Base-by-base conservation (phyloP, 345 rosid genomes). In the Passiflora organensis region DNA sequence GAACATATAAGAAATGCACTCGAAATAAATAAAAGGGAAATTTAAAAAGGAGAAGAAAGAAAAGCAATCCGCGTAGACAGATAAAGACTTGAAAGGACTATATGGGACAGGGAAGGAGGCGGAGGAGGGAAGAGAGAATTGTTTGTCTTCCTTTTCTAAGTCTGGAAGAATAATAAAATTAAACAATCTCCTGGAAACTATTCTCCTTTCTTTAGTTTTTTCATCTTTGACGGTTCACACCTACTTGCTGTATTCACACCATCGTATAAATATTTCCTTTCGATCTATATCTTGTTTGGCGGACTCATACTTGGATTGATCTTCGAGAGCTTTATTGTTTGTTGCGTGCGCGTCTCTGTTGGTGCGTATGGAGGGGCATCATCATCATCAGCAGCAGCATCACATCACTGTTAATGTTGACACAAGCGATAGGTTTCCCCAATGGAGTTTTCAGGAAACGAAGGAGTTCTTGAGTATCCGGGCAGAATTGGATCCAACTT, bases 371-470 rank as follows among this genome's bases (percentile, higher is more conserved):
- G 96, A 91, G 51, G 80, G 85, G 38, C 89, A 70, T 41, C 79
- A 65, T 43, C 81, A 53, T 10, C 88, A 70, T 41, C 80, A 51
- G 19, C 90, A 68, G 15, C 69, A 65, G 17, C 83, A 69, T 6
- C 77, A 74, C 32, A 64, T 52, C 42, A 72, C 77, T 43, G 78
- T 69, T 28, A 75, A 70, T 62, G 78, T 58, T 43, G 77, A 78
- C 5, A 25, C 75, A 11, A 6, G 68, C n/a, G 99, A 93, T 53
- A 81, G 96, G 80, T 89, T 86, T 69, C 99, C 99, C 13, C 99
- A 93, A 78, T 93, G 99, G 99, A 86, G 87, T 63, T 13, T 73
- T 43, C 91, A 84, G 43, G 99, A 93, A 70, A 89, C 96, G 0
- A 93, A 75, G 67, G 95, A 93, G 73, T 82, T 93, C 52, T 56